These are phyloP conservation scores for Leccinum fuscescens DNA, from an alignment of 1,284 basidiomycete species.

Conservation along the genomic window DNA sequence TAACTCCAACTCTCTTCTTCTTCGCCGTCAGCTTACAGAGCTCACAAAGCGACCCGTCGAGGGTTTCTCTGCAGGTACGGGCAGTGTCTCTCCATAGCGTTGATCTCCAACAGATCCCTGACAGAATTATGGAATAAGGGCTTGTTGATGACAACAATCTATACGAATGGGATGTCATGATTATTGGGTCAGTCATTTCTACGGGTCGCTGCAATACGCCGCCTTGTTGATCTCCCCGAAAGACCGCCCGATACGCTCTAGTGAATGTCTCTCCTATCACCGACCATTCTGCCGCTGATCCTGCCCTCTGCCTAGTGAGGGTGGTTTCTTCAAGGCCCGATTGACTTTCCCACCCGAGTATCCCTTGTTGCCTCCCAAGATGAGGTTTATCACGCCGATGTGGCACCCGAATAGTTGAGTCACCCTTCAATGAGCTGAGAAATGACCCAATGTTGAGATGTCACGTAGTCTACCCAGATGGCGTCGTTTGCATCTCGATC, in stretches of 20 bases:
- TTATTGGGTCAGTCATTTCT: slow-evolving; percentile 74
- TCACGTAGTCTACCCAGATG: slow-evolving; percentile 80
- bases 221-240: slow-evolving; percentile 22
- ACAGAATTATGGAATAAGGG: slow-evolving; percentile 48
- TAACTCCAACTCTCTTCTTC: slow-evolving; percentile 71
- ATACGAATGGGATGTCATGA: slow-evolving; percentile 91
- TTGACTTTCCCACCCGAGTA: slow-evolving; percentile 89
- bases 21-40: slow-evolving; percentile 80
- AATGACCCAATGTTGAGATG: slow-evolving; percentile 6
- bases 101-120: slow-evolving; percentile 31
- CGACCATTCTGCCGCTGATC: slow-evolving; percentile 7
- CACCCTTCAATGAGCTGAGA: neutral
- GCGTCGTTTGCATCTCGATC: slow-evolving; percentile 94
- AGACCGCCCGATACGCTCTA: slow-evolving; percentile 90
- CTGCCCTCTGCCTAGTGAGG: slow-evolving; percentile 62
- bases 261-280: slow-evolving; percentile 47
- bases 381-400: slow-evolving; percentile 95
- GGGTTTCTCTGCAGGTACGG: slow-evolving; percentile 87
- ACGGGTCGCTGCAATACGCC: neutral
- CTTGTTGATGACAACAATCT: slow-evolving; percentile 92
- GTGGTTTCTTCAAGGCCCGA: slow-evolving; percentile 88
- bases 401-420: slow-evolving; percentile 96
- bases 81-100: slow-evolving; percentile 21
- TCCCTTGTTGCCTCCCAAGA: slow-evolving; percentile 90
- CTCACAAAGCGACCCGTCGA: slow-evolving; percentile 88